Evolutionary conservation across 1,284 basidiomycete genomes (phyloP).

Genomic region (Malassezia pachydermatis): DNA sequence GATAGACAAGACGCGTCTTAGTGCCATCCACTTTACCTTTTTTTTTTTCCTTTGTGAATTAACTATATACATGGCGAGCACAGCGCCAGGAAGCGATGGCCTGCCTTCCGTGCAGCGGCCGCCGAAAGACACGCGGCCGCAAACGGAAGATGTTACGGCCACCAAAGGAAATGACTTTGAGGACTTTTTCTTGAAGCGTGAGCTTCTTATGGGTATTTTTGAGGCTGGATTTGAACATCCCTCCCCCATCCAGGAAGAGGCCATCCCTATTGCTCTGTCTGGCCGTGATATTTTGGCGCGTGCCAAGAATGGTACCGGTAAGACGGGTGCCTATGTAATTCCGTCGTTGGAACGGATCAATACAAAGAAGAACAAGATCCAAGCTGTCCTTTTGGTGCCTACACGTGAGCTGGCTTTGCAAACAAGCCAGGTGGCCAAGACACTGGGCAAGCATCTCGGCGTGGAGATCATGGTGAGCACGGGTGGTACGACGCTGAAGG

Average conservation of each 20-base stretch:
- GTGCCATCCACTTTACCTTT: too few species aligned
- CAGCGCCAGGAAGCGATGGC: constrained; percentile 18
- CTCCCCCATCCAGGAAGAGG: constrained; percentile 94
- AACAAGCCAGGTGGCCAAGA: constrained; percentile 95
- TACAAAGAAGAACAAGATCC: constrained; percentile 74
- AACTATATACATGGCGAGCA: constrained; percentile 4
- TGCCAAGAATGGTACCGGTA: constrained; percentile 54
- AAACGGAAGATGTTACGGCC: constrained; percentile 46
- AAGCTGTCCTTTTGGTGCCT: constrained; percentile 52
- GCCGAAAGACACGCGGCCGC: constrained; percentile 38
- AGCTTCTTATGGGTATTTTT: constrained; percentile 48
- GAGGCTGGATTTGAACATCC: constrained; percentile 69
- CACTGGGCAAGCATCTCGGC: constrained; percentile 86
- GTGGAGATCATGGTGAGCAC: constrained; percentile 98
- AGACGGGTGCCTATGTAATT: constrained; percentile 97
- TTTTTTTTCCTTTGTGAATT: background rate
- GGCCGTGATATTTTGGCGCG: constrained; percentile 63
- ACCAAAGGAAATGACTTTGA: constrained; percentile 48
- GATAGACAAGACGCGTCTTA: too few species aligned
- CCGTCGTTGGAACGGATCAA: constrained; percentile 90
- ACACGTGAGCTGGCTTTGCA: constrained; percentile 51
- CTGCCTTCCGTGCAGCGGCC: constrained; percentile 12
- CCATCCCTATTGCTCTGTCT: constrained; percentile 55
- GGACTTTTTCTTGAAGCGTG: constrained; percentile 47
- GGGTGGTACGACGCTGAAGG: constrained; percentile 91